Conservation (phyloP, 768 basidiomycete genomes). For the Kwoniella europaea region DNA sequence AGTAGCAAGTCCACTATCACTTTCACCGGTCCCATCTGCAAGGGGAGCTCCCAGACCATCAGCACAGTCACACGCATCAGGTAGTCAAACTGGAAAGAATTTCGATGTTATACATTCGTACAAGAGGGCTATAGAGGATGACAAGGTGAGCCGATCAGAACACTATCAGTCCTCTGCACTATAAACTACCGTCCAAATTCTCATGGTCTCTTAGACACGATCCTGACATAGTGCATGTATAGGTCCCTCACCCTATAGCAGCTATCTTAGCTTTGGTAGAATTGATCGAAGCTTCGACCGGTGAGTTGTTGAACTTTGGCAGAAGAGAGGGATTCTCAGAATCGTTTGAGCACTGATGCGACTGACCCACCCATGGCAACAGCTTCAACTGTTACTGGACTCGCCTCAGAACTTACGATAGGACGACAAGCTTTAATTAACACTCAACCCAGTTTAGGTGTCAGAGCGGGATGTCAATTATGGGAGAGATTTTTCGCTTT, state of each 20-base stretch:
- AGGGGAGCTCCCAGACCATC: constrained; percentile 14
- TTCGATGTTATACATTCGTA: constrained; percentile 67
- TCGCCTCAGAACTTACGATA: constrained; percentile 74
- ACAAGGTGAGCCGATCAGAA: constrained; percentile 64
- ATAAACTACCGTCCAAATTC: too few relatives aligned
- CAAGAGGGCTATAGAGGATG: constrained; percentile 67
- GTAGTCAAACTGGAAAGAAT: constrained; percentile 19
- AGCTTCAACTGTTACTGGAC: constrained; percentile 55
- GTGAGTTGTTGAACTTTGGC: too few relatives aligned
- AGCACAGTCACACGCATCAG: constrained; percentile 7
- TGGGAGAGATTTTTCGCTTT: constrained; percentile 57
- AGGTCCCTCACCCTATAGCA: constrained; percentile 69
- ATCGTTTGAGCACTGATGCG: too few relatives aligned
- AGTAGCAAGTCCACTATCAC: constrained; percentile 23
- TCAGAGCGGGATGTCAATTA: constrained; percentile 58
- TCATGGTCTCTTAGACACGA: not conserved
- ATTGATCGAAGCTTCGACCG: constrained; percentile 76
- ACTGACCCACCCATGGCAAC: not conserved
- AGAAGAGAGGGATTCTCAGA: too few relatives aligned
- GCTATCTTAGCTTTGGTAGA: constrained; percentile 85
- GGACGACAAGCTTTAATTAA: constrained; percentile 69
- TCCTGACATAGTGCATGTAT: not conserved
- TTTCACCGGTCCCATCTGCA: constrained; percentile 23
- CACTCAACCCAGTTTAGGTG: constrained; percentile 56
- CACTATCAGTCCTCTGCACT: not conserved